Conservation (phyloP, 139 green algal species). For the Monoraphidium neglectum region DNA sequence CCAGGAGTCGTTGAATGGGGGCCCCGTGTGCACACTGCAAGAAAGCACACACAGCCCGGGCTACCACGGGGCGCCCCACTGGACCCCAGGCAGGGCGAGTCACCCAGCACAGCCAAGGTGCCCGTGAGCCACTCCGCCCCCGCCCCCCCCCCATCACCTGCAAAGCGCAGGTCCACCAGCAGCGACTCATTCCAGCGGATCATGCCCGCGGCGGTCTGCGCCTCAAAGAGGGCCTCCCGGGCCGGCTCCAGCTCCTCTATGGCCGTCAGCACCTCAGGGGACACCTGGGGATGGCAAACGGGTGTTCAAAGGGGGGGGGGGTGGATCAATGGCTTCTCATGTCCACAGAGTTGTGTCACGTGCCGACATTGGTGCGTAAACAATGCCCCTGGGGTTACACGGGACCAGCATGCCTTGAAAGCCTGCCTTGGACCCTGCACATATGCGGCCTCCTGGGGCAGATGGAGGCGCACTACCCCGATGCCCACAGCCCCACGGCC, state of each 20-base stretch:
- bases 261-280: slow-evolving; percentile 37
- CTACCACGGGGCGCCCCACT: not conserved
- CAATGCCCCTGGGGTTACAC: no score
- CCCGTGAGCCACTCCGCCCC: not conserved
- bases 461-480: not conserved
- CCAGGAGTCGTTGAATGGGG: no score
- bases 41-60: not conserved
- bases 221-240: slow-evolving; percentile 49
- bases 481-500: not conserved
- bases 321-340: no score
- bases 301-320: no score
- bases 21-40: not conserved
- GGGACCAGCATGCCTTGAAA: no score
- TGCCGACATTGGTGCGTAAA: no score
- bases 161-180: slow-evolving; percentile 62
- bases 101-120: not conserved
- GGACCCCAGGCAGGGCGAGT: not conserved
- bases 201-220: slow-evolving; percentile 56
- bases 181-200: slow-evolving; percentile 56
- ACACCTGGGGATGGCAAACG: slow-evolving; percentile 27
- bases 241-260: slow-evolving; percentile 62
- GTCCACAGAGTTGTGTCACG: no score
- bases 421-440: no score
- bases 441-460: no score
- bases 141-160: slow-evolving; percentile 32